Base-by-base conservation (phyloP, 345 rosid genomes). In the Barbarea vulgaris region DNA sequence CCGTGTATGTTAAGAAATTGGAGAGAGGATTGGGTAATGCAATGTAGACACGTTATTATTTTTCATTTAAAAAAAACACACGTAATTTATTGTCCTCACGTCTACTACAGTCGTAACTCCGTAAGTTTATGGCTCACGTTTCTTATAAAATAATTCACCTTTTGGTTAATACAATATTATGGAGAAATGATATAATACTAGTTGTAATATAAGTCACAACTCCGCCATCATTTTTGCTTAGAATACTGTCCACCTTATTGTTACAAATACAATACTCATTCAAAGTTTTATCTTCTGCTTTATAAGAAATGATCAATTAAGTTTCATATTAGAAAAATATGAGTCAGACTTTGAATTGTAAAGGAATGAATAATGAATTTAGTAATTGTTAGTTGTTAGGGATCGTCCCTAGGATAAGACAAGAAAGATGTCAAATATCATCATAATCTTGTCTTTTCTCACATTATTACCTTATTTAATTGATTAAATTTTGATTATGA, bases 11-110 rank as follows among this genome's bases (percentile, higher is more conserved):
- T 44, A 44, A 17, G 37, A 72, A 27, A 30, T 22, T 46, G 5
- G 24, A 34, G n/a, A 2, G 36, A 28, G 34, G 42, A 73, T 54
- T 6, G 1, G 25, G 59, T 27, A 52, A 47, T 50, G 69, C 74
- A 60, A 60, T 68, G 63, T 68, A 30, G 69, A 42, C 64, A 69
- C 58, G 75, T 69, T 52, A 61, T 9, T 48, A 12, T 8, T 5
- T 47, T 54, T 31, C 56, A 51, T 39, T 53, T 10, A 0, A 73
- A 13, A 53, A 36, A 33, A 31, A n/a, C 7, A 42, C 30, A 72
- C 27, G 48, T 54, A 64, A 28, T 53, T 33, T 42, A 63, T 25
- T 76, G 70, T 76, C 80, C 51, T 41, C 70, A 69, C 80, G 80
- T 76, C 70, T 69, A 52, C 6, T 15, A 75, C 1, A 73, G 55